Evolutionary conservation across 2,329 filamentous ascomycete species (phyloP).

Genomic region (Dactylellina cionopaga): DNA sequence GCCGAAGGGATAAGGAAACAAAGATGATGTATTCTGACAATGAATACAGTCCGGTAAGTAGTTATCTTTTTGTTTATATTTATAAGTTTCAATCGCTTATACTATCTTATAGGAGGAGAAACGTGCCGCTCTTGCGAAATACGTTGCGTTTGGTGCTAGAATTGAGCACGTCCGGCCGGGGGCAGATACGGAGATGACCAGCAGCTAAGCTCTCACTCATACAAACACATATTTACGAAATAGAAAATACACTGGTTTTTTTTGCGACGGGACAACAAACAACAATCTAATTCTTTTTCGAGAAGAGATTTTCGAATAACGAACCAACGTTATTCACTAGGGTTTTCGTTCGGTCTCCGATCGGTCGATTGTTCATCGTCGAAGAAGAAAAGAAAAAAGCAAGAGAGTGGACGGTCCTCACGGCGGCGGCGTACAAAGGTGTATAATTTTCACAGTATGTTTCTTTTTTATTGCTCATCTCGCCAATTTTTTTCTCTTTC

Average conservation of each 20-base stretch:
- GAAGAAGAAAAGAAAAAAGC: not conserved
- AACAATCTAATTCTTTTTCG: conserved; percentile 48
- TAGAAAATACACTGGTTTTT: conserved; percentile 20
- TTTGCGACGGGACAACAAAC: conserved; percentile 1
- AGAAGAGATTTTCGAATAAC: not conserved
- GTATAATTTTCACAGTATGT: conserved; percentile 50
- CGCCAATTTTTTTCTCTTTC: conserved; percentile 22
- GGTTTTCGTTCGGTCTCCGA: conserved; percentile 1
- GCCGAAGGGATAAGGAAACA: conserved; percentile 55
- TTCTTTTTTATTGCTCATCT: conserved; percentile 32
- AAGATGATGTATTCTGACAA: conserved; percentile 56
- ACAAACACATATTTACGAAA: too few relatives aligned
- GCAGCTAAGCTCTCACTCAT: conserved; percentile 53
- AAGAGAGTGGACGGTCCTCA: too few relatives aligned
- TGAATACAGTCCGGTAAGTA: conserved; percentile 57
- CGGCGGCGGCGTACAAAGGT: conserved; percentile 16
- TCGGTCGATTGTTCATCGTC: not conserved
- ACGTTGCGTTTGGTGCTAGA: conserved; percentile 37
- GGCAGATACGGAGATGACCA: conserved; percentile 49
- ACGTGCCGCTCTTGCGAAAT: conserved; percentile 51
- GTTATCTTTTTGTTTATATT: not conserved
- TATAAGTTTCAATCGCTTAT: not conserved
- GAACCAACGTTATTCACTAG: not conserved
- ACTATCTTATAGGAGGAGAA: conserved; percentile 53
- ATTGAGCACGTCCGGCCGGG: not conserved